These are phyloP conservation scores for Candida vaughaniae DNA, from an alignment of 805 yeast genomes.

Conservation along the genomic window DNA sequence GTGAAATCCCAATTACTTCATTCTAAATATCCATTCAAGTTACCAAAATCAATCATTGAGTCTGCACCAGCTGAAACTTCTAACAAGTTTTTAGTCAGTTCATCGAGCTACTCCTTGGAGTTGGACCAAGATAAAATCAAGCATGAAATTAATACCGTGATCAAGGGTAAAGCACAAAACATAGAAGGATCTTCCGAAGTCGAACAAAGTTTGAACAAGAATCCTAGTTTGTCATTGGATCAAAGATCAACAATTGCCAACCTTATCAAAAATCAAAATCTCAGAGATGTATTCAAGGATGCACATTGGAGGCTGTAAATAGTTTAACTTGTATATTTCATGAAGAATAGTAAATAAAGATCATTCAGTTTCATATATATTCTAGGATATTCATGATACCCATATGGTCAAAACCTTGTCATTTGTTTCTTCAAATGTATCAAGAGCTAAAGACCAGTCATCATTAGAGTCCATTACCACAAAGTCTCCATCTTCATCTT, in stretches of 20 bases:
- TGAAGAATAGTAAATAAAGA: not conserved
- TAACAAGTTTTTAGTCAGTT: slow-evolving; percentile 34
- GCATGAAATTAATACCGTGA: slow-evolving; percentile 27
- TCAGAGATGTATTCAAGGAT: slow-evolving; percentile 10
- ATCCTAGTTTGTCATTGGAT: slow-evolving; percentile 25
- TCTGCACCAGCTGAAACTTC: slow-evolving; percentile 9
- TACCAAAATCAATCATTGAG: slow-evolving; percentile 36
- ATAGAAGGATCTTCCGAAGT: slow-evolving; percentile 10
- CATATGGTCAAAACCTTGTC: slow-evolving; percentile 34
- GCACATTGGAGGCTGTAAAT: slow-evolving; percentile 18
- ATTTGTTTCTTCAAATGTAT: slow-evolving; percentile 43
- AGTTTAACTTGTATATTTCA: slow-evolving; percentile 3
- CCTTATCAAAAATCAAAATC: slow-evolving; percentile 13
- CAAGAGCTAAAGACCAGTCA: slow-evolving; percentile 85
- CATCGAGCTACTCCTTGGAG: slow-evolving; percentile 22
- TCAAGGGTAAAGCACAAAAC: slow-evolving; percentile 27
- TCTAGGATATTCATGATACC: slow-evolving; percentile 38
- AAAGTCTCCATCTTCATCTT: slow-evolving; percentile 94
- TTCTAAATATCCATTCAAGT: slow-evolving; percentile 41
- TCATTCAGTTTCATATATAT: too few species aligned
- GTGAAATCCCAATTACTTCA: slow-evolving; percentile 36
- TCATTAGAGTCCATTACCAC: slow-evolving; percentile 83
- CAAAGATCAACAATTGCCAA: slow-evolving; percentile 31
- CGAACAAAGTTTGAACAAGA: slow-evolving; percentile 18
- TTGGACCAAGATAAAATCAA: slow-evolving; percentile 22